A percentile compares a stretch with the other conserved stretches of the same genome.
Evolutionary conservation across 208 protist genomes (phyloP).

Genomic region (Trichomonas tenax): DNA sequence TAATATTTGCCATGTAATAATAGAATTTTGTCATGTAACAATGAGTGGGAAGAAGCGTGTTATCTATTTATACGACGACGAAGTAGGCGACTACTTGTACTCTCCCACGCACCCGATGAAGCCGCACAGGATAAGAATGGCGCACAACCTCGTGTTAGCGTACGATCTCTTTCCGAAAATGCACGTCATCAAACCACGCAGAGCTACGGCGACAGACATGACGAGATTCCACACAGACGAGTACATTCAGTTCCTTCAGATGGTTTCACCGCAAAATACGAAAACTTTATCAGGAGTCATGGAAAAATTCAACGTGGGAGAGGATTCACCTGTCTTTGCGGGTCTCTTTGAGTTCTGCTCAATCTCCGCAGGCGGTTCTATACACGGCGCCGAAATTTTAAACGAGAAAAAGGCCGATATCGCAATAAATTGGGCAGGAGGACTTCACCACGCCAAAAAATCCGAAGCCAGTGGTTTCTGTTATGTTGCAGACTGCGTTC

Average conservation of each 20-base stretch:
- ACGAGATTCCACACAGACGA: constrained; percentile 45
- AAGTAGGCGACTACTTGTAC: constrained; percentile 44
- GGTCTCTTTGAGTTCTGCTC: constrained; percentile 50
- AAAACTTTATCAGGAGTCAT: background rate
- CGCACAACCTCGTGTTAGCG: constrained; percentile 46
- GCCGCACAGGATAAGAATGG: constrained; percentile 46
- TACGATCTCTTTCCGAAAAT: constrained; percentile 50
- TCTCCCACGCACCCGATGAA: constrained; percentile 47
- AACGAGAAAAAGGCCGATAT: constrained; percentile 47
- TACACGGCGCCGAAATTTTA: constrained; percentile 34
- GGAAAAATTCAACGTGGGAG: constrained; percentile 38
- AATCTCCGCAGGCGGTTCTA: constrained; percentile 38
- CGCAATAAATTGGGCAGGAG: constrained; percentile 67
- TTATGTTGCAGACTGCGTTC: constrained; percentile 80
- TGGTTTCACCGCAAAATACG: constrained; percentile 42
- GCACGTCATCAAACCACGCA: constrained; percentile 37
- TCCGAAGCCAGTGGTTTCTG: too few relatives aligned
- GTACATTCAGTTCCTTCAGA: constrained; percentile 45
- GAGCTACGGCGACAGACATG: constrained; percentile 34
- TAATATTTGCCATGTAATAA: too few relatives aligned
- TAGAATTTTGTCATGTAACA: too few relatives aligned
- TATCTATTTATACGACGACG: constrained; percentile 7
- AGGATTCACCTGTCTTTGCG: constrained; percentile 50
- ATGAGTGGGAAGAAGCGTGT: too few relatives aligned
- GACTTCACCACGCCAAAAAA: too few relatives aligned